Evolutionary conservation across 2,329 filamentous ascomycete species (phyloP).

Genomic region (Aspergillus clavatus): DNA sequence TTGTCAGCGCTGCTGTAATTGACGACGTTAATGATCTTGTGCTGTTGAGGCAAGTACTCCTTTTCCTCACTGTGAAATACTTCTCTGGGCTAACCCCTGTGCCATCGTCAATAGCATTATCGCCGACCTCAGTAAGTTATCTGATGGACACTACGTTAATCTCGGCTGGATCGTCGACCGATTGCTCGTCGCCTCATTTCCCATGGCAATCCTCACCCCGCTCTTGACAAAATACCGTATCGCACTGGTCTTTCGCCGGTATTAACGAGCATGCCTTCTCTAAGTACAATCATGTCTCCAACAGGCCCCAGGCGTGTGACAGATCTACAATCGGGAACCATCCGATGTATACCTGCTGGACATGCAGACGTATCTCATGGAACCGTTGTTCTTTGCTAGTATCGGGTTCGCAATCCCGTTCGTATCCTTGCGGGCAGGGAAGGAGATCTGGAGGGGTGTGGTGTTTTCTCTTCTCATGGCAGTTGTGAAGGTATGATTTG

Average conservation of each 20-base stretch:
- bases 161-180: constrained; percentile 38
- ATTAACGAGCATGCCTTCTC: constrained; percentile 32
- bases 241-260: constrained; percentile 35
- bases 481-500: constrained; percentile 23
- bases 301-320: no score
- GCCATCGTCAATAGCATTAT: constrained; percentile 29
- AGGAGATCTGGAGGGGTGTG: constrained; percentile 29
- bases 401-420: constrained; percentile 32
- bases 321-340: no score
- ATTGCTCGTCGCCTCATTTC: constrained; percentile 36
- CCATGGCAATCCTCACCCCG: constrained; percentile 33
- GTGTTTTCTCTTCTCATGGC: constrained; percentile 28
- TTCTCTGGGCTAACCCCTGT: no score
- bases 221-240: constrained; percentile 37
- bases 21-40: constrained; percentile 46
- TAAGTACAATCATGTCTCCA: constrained; percentile 30
- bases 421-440: constrained; percentile 29
- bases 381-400: constrained; percentile 30
- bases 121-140: constrained; percentile 23
- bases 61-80: no score
- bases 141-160: constrained; percentile 16
- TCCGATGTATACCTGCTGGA: constrained; percentile 37
- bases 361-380: constrained; percentile 32
- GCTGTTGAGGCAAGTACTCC: constrained; percentile 22
- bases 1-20: constrained; percentile 46